phyloP scores from a whole-genome alignment of 805 yeast genomes.

The Hanseniaspora thailandica region DNA sequence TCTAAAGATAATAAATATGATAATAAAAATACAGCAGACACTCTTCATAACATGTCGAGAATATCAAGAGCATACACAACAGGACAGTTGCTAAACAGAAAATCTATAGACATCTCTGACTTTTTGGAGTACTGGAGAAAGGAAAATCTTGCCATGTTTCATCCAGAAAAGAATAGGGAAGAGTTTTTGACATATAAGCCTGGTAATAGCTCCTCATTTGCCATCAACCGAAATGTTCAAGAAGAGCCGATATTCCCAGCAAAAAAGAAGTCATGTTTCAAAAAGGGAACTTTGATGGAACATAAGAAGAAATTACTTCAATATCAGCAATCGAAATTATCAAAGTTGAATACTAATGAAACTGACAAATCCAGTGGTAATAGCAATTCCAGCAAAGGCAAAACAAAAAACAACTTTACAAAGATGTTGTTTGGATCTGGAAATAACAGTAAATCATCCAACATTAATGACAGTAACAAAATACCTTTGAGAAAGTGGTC shows the following conservation, averaged over 20 bases:
- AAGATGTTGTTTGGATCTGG: constrained; percentile 5
- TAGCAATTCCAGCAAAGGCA: neutral
- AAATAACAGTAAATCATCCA: neutral
- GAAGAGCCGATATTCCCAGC: neutral
- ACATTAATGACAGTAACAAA: neutral
- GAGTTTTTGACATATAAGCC: neutral
- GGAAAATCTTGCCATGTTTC: constrained; percentile 8
- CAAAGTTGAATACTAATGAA: neutral
- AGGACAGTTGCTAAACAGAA: neutral
- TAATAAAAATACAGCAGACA: neutral
- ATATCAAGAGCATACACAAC: constrained; percentile 5
- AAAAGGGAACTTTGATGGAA: neutral
- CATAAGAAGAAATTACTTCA: constrained; percentile 1
- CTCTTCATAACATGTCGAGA: neutral
- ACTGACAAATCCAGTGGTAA: neutral
- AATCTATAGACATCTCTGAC: neutral
- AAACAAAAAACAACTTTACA: constrained; percentile 2
- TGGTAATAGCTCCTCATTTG: neutral
- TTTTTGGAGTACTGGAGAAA: constrained; percentile 11
- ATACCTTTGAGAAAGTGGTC: constrained; percentile 28
- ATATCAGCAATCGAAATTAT: neutral
- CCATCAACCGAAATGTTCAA: neutral
- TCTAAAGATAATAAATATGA: neutral
- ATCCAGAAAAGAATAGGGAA: neutral
- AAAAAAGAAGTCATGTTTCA: constrained; percentile 9